Base-by-base conservation (phyloP, 2,329 filamentous ascomycete genomes). In the Colletotrichum sp. region DNA sequence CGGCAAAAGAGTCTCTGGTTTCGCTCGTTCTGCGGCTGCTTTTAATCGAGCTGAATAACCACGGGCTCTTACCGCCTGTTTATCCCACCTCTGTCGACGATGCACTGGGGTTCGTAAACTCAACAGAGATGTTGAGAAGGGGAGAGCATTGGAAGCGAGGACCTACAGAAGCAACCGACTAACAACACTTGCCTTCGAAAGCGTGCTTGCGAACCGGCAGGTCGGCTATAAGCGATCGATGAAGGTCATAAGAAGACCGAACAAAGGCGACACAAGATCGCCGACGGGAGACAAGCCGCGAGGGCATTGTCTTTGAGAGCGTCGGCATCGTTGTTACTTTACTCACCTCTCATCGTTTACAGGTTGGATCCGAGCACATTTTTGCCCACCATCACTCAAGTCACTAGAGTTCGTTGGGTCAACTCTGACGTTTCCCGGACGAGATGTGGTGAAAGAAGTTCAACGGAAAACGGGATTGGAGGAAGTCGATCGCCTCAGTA, bases 161-260 rank as follows among this genome's bases (percentile, higher is more conserved):
- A n/a, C 1, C 38, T 48, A 4, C 2, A 0, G 16, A n/a, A 18
- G 38, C 2, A 18, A 2, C 18, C 9, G 38, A 43, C 38, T n/a
- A 3, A n/a, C 3, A 2, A 12, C 38, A 3, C 18, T n/a, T 48
- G 38, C 18, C 18, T n/a, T n/a, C 18, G 38, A n/a, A 48, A 1
- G 0, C 0, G 9, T 48, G 0, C 38, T 48, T 48, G 38, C 18
- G 18, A 48, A 48, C 5, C 0, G 9, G 2, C n/a, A 0, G 18
- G 1, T n/a, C 2, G 43, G 43, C 1, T 7, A 21, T 12, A 7
- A 4, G n/a, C 43, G 18, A 43, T 43, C 38, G 9, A n/a, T 6
- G 9, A 43, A n/a, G 18, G 18, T n/a, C 2, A 0, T 1, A 3
- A 43, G 18, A n/a, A 43, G 5, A 5, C 38, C 18, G 38, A 43